Percentiles rank a stretch among this genome's conserved stretches.
Conservation (phyloP, 805 yeast genomes). For the Candida awuae region DNA sequence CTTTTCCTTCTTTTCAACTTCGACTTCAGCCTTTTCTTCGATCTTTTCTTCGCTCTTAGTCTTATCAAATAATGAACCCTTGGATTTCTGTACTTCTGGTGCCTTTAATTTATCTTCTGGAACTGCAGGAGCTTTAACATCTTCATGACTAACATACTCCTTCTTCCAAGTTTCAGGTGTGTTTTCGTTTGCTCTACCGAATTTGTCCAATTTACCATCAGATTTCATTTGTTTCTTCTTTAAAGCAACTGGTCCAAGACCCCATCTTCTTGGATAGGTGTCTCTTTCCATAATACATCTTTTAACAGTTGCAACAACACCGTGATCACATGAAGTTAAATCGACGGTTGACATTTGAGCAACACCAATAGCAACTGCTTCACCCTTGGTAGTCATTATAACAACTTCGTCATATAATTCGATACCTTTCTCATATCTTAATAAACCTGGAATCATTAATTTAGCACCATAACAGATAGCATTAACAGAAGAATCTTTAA, state of each 20-base stretch:
- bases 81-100: conserved; percentile 34
- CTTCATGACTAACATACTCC: conserved; percentile 65
- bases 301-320: conserved; percentile 96
- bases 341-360: conserved; percentile 99
- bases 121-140: conserved; percentile 52
- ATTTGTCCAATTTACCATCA: conserved; percentile 94
- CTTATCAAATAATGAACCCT: conserved; percentile 37
- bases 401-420: conserved; percentile 97
- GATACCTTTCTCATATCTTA: conserved; percentile 96
- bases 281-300: conserved; percentile 99
- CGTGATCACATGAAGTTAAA: conserved; percentile 93
- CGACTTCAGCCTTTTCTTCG: conserved; percentile 15
- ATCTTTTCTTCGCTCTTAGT: conserved; percentile 22
- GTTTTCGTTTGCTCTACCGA: conserved; percentile 85
- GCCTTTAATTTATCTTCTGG: conserved; percentile 43
- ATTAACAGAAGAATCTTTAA: conserved; percentile 85
- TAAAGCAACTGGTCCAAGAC: conserved; percentile 96
- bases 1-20: conserved; percentile 42
- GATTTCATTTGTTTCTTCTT: conserved; percentile 98
- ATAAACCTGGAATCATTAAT: conserved; percentile 96
- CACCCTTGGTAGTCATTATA: conserved; percentile 97
- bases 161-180: conserved; percentile 92
- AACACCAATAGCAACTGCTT: conserved; percentile 96
- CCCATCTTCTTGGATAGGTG: conserved; percentile 99
- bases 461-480: conserved; percentile 99